Evolutionary conservation across 495 filamentous ascomycete species (phyloP), one percentile per base, ranked within the genome.

Genomic region (Filosporella fistucella): DNA sequence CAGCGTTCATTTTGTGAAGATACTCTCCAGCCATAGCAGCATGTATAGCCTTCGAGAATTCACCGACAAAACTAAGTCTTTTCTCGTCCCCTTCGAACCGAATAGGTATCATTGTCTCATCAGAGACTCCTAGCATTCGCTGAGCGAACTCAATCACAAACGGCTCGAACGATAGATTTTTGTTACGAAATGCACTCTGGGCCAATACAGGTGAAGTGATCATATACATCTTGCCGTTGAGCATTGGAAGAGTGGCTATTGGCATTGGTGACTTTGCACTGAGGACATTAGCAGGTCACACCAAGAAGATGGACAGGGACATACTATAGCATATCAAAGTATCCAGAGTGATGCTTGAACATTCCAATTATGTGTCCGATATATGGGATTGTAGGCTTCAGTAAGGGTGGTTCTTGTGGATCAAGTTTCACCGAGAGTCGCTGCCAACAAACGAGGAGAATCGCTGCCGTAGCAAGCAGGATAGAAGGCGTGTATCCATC

Each of bases 361-460:
- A 65, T 26, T 25, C 54, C 48, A 18, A 65, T 34, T 37, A 62
- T 55, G 38, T 65, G 63, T 0, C 63, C 63, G 43, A 65, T 47
- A 20, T 59, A 45, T 4, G 63, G 63, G 11, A 65, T 42, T 0
- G 41, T 48, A 12, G 63, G 56, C 18, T 59, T 56, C 1, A 65
- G 34, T 7, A 65, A 32, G 4, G 63, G 60, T 1, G 63, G 63
- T 35, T 65, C 63, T 14, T 41, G 47, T 7, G 57, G 43, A 20
- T 59, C 35, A 1, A 43, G 21, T 34, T 34, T 13, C n/a, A 49
- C 17, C 2, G 37, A 34, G 1, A 49, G 47, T 16, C 28, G 25
- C 36, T 49, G 47, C 38, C 37, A 42, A 34, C 37, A 42, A 11
- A 49, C 9, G 0, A 49, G 24, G 11, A 36, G 20, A 17, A 49